phyloP scores from a whole-genome alignment of 2,329 filamentous ascomycete genomes.

The Trichoderma oligosporum region DNA sequence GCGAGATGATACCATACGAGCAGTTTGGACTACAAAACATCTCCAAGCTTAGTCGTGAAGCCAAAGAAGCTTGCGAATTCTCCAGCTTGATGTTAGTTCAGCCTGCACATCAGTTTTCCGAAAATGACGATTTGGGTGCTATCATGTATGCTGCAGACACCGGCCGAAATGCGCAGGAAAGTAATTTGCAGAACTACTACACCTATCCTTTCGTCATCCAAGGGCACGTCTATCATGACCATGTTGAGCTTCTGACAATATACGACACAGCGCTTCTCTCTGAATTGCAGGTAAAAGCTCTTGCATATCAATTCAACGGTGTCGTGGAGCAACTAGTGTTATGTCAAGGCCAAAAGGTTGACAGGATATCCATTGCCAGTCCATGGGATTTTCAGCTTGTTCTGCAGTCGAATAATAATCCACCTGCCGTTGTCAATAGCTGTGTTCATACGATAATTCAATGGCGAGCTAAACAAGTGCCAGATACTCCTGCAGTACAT shows the following conservation, averaged over 20 bases:
- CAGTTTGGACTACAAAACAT: constrained; percentile 28
- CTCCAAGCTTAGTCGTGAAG: constrained; percentile 24
- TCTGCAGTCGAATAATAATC: background rate
- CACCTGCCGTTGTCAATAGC: background rate
- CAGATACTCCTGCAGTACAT: background rate
- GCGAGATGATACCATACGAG: constrained; percentile 27
- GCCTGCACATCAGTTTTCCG: background rate
- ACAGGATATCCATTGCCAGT: constrained; percentile 1
- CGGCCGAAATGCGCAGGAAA: background rate
- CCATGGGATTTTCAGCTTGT: background rate
- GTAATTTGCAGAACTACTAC: constrained; percentile 6
- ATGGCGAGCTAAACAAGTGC: background rate
- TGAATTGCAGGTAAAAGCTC: background rate
- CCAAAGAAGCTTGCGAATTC: constrained; percentile 17
- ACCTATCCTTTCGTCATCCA: constrained; percentile 12
- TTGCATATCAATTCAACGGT: background rate
- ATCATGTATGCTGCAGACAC: background rate
- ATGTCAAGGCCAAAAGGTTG: background rate
- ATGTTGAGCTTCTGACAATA: background rate
- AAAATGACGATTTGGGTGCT: background rate
- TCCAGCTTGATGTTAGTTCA: constrained; percentile 18
- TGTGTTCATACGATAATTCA: constrained; percentile 7
- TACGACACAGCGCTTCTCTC: background rate
- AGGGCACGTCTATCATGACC: background rate
- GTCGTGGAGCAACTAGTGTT: constrained; percentile 6